These are phyloP conservation scores for Cladophialophora immunda DNA, from an alignment of 2,329 filamentous ascomycete species.

Conservation along the genomic window DNA sequence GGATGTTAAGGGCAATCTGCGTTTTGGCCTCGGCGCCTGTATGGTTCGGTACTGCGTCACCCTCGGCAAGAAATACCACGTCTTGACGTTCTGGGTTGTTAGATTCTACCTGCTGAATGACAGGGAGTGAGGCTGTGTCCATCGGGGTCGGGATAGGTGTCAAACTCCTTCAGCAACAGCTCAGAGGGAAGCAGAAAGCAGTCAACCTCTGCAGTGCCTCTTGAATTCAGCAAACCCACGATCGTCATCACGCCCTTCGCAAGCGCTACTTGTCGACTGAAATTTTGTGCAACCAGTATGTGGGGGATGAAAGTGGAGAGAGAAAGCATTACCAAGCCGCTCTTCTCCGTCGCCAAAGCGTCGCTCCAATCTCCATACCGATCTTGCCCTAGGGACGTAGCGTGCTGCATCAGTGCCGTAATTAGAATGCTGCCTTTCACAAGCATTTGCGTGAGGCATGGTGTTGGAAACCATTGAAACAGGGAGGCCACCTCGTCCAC, in stretches of 20 bases:
- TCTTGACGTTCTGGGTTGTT: constrained; percentile 15
- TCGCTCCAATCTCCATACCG: background rate
- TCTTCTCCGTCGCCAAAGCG: constrained; percentile 29
- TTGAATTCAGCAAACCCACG: background rate
- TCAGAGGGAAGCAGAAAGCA: constrained; percentile 1
- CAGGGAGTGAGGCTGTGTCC: constrained; percentile 25
- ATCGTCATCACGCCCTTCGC: constrained; percentile 30
- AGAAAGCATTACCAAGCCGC: constrained; percentile 12
- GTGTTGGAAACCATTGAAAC: background rate
- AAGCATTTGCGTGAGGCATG: background rate
- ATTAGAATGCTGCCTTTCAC: background rate
- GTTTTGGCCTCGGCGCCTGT: constrained; percentile 3
- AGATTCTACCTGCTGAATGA: constrained; percentile 13
- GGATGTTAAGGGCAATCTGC: background rate
- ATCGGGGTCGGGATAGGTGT: constrained; percentile 12
- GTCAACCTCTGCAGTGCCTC: background rate
- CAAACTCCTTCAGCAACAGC: background rate
- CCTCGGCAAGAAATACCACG: background rate
- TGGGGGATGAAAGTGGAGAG: constrained; percentile 23
- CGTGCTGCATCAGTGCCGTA: background rate
- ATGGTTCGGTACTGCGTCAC: background rate
- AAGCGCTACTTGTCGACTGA: background rate
- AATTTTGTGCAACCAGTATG: constrained; percentile 13
- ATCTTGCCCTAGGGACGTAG: constrained; percentile 1
- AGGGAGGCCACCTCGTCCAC: background rate